Evolutionary conservation across 331 rosid species (phyloP).

Genomic region (Rosa hybrid): DNA sequence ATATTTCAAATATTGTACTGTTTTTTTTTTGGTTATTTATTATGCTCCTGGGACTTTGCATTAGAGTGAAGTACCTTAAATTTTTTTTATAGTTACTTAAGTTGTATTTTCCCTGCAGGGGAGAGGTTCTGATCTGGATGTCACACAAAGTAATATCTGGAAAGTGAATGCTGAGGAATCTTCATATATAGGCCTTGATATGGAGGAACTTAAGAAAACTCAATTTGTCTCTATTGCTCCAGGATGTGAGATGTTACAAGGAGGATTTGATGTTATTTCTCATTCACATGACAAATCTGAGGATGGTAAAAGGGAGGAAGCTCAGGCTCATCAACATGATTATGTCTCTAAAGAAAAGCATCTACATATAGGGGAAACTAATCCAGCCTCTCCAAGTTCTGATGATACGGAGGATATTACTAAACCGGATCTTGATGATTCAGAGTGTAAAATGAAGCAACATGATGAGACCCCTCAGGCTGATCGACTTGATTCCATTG

Average conservation of each 20-base stretch:
- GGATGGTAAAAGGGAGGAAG: constrained; percentile 24
- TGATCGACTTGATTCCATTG: constrained; percentile 17
- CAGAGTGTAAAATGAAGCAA: constrained; percentile 32
- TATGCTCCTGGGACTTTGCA: background rate
- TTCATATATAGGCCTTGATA: constrained; percentile 27
- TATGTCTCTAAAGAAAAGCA: constrained; percentile 28
- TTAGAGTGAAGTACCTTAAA: background rate
- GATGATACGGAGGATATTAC: background rate
- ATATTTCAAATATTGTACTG: background rate
- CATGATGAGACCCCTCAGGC: constrained; percentile 22
- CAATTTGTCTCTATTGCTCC: constrained; percentile 32
- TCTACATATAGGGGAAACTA: constrained; percentile 7
- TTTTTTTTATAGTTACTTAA: background rate
- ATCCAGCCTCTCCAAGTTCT: constrained; percentile 15
- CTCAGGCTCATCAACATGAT: constrained; percentile 27
- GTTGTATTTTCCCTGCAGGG: constrained; percentile 20
- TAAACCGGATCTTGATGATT: constrained; percentile 25
- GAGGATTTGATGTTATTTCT: constrained; percentile 33
- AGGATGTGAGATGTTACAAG: constrained; percentile 27
- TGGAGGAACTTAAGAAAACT: constrained; percentile 22
- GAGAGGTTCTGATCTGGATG: constrained; percentile 33
- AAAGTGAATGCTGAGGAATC: constrained; percentile 13
- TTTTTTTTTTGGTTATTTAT: background rate
- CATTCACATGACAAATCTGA: constrained; percentile 27
- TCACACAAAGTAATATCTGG: constrained; percentile 14